These are phyloP conservation scores for Leccinum obscurum DNA, from an alignment of 768 basidiomycete species.

Conservation along the genomic window DNA sequence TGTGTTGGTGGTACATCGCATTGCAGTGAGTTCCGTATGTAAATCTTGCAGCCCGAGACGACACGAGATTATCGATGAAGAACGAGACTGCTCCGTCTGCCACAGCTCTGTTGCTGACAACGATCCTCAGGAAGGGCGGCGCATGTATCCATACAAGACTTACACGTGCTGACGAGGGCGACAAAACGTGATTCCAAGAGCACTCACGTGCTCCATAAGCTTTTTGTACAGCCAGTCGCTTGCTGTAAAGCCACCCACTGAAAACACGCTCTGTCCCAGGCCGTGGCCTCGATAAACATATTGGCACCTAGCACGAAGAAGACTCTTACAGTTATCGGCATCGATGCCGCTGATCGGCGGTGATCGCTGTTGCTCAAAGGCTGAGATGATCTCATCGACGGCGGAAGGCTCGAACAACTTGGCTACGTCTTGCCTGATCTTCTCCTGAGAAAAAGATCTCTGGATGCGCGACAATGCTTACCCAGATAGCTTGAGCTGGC, in stretches of 20 bases:
- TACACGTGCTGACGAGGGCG: constrained; percentile 17
- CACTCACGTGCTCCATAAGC: constrained; percentile 14
- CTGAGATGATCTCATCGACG: constrained; percentile 11
- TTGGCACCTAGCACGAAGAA: not conserved
- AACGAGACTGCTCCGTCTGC: constrained; percentile 18
- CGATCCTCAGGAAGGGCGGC: not conserved
- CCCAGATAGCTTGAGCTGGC: constrained; percentile 39
- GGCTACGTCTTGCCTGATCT: constrained; percentile 10
- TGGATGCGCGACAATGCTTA: constrained; percentile 26
- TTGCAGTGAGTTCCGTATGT: constrained; percentile 18
- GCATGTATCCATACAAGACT: not conserved
- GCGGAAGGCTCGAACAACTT: constrained; percentile 14
- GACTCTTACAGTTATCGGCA: constrained; percentile 5
- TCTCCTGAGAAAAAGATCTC: constrained; percentile 39
- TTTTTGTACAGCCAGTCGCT: constrained; percentile 14
- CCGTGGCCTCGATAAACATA: not conserved
- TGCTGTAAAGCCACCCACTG: constrained; percentile 16
- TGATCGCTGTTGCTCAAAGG: constrained; percentile 15
- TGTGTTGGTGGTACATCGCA: constrained; percentile 10
- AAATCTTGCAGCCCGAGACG: constrained; percentile 12
- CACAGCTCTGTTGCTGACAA: constrained; percentile 14
- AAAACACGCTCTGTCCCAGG: constrained; percentile 7
- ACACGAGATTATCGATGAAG: constrained; percentile 13
- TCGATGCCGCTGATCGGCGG: constrained; percentile 5
- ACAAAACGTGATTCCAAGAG: constrained; percentile 9